Evolutionary conservation across 139 green algal species (phyloP), one percentile per base, ranked within the genome.

Genomic region (Micractinium conductrix): DNA sequence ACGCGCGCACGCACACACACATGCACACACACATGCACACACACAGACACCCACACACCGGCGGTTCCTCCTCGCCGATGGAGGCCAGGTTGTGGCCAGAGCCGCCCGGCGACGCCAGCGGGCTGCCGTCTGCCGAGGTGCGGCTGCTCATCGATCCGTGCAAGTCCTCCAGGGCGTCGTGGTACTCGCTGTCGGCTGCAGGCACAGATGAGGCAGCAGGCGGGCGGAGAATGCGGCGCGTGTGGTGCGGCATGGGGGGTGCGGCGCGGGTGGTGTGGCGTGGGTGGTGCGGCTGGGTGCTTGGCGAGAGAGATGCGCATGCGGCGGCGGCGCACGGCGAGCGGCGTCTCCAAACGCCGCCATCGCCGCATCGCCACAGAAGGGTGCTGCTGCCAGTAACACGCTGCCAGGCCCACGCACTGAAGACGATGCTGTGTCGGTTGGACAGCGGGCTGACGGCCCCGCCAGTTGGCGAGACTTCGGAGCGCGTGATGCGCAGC

Each of bases 121-220:
- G 53, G 40, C n/a, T 63, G 53, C 60, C 53, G 8, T 81, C 75
- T 0, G 19, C 55, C 5, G 75, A 81, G 55, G n/a, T 28, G 21
- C 35, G 26, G 37, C 53, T 71, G 53, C 48, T 81, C 24, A 81
- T 38, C 10, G 75, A 70, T 17, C 45, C 45, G 1, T 35, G n/a
- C n/a, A n/a, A 33, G 24, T 81, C 75, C 75, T 81, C 75, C 24
- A 81, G 28, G 0, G 75, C 75, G 53, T 81, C 75, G 40, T 81
- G 75, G 75, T 81, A 81, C 24, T 81, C 75, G 10, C 24, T 55
- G 55, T 81, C 75, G 16, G 55, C 75, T 81, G 75, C 37, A 40
- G 37, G 4, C 1, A 1, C 4, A 45, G 12, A 38, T 24, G 53
- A 16, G 48, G 48, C 48, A 58, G 48, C 12, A 10, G 48, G 48